These are phyloP conservation scores for Boletus rubescentipes DNA, from an alignment of 768 basidiomycete genomes.

Conservation along the genomic window DNA sequence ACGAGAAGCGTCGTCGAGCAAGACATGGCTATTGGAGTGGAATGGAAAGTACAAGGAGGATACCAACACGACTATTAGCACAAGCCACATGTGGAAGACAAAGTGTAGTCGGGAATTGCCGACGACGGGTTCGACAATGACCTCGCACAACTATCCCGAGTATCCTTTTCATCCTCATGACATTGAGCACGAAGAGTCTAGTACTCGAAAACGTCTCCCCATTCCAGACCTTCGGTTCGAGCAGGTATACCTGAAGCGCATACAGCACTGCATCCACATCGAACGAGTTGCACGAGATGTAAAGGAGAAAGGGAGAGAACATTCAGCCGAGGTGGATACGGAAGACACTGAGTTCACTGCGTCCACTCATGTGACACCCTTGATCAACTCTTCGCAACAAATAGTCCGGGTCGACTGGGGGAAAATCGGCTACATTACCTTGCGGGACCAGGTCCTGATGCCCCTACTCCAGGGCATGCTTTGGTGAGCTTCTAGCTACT, in stretches of 20 bases:
- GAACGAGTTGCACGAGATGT: constrained; percentile 19
- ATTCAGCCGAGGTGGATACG: constrained; percentile 7
- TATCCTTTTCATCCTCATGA: constrained; percentile 16
- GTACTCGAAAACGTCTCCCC: constrained; percentile 43
- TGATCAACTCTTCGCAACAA: constrained; percentile 31
- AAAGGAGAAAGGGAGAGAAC: constrained; percentile 35
- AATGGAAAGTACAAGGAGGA: constrained; percentile 29
- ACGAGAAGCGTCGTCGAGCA: constrained; percentile 17
- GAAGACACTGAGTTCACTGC: constrained; percentile 21
- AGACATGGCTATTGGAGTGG: constrained; percentile 22
- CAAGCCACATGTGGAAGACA: constrained; percentile 7
- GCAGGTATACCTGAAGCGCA: constrained; percentile 62
- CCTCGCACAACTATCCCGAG: constrained; percentile 20
- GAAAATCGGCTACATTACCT: constrained; percentile 59
- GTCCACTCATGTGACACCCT: constrained; percentile 30
- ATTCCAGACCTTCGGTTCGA: constrained; percentile 81
- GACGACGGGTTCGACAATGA: constrained; percentile 22
- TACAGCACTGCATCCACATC: constrained; percentile 52
- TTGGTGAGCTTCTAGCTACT: constrained; percentile 45
- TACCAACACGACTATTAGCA: constrained; percentile 11
- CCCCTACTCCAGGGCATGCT: constrained; percentile 66
- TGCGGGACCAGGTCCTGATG: constrained; percentile 65
- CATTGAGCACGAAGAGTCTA: constrained; percentile 11
- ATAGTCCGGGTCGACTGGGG: constrained; percentile 55
- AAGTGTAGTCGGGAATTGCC: constrained; percentile 19